phyloP scores from a whole-genome alignment of 2,329 filamentous ascomycete species.

The Penicillium sp. region DNA sequence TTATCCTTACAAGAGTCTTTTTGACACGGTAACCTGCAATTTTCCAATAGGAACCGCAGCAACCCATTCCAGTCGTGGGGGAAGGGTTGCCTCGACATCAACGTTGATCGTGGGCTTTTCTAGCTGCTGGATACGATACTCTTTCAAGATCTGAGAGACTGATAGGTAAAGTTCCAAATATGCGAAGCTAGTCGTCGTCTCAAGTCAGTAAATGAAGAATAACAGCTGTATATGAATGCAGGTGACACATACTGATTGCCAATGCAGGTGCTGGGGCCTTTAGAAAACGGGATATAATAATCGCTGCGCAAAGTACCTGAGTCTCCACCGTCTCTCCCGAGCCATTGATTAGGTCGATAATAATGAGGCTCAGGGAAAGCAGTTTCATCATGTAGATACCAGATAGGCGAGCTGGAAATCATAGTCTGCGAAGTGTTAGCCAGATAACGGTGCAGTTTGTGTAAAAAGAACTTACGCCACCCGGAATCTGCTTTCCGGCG shows the following conservation, averaged over 20 bases:
- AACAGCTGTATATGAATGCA: background rate
- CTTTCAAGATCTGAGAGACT: background rate
- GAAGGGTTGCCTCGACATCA: background rate
- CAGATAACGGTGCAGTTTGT: background rate
- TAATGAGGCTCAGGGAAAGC: background rate
- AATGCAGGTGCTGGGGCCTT: background rate
- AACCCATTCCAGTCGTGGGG: background rate
- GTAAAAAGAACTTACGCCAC: background rate
- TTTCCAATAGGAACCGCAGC: background rate
- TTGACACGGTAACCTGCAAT: background rate
- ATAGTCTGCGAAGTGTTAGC: background rate
- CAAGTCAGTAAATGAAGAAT: background rate
- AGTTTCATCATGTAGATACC: background rate
- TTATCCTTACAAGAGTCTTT: background rate
- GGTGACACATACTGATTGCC: background rate
- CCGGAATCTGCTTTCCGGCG: background rate
- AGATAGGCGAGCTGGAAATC: background rate
- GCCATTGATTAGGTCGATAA: background rate
- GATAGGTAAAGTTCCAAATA: background rate
- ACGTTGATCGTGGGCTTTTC: background rate
- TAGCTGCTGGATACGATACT: background rate
- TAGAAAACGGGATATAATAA: background rate
- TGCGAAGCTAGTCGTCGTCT: background rate
- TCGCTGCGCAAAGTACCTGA: background rate
- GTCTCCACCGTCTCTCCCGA: background rate